Base-by-base conservation (phyloP, 192 early-diverging fungal species). In the Linderina pennispora region DNA sequence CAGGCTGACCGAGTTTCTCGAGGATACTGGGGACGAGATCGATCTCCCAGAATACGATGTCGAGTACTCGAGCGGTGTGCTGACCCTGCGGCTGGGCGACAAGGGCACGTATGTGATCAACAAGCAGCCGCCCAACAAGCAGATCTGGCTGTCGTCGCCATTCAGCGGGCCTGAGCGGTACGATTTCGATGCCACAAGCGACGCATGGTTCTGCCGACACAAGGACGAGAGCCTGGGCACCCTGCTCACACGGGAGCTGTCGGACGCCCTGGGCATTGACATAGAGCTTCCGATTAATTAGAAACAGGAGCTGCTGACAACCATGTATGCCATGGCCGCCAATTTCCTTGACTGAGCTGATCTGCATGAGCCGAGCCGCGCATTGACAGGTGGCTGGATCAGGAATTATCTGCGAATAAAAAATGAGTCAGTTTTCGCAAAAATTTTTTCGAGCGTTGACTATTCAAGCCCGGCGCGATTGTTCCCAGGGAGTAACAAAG, bases 91-190 rank as follows among this genome's bases (percentile, higher is more conserved):
- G 4, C 68, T 94, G 1, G 92, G 91, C 4, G 50, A 51, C 9
- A 35, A 55, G 11, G 93, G 93, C 25, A 95, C 91, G 0, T 98
- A 92, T 56, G 96, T 98, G 1, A 65, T 98, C 51, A 98, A 98
- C 60, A 98, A 98, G 52, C 96, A 98, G 70, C 93, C 96, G 19
- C 92, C 96, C 1, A 98, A 97, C 68, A 88, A 85, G 55, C 96
- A 98, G 64, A 92, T 98, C 9, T 98, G 96, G 96, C 69, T 95
- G 14, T 97, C 93, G 26, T 97, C 93, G 19, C 96, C 96, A 1
- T 22, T 50, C 40, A 90, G 88, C 55, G 91, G 91, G 2, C 91
- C 91, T 1, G 87, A 90, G 57, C 78, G 91, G 16, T 94, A 83
- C 45, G 88, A 91, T 50, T 94, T 77, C 48, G 80, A 85, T 38